Conservation (phyloP, 1,139 yeast species). For the Yarrowia galli region DNA sequence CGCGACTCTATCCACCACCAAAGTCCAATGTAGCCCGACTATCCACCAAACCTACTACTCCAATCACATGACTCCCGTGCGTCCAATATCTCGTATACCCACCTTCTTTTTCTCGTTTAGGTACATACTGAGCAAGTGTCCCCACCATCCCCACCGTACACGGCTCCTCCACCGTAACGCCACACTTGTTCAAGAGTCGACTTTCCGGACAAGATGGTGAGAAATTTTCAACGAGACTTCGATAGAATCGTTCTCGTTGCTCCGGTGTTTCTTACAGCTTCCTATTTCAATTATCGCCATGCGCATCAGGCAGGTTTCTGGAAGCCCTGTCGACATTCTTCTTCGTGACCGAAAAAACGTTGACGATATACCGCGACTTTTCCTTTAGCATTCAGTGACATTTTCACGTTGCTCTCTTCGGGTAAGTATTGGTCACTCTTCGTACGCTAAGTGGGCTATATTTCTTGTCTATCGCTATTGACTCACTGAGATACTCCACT, state of each 20-base stretch:
- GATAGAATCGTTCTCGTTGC: too few species aligned
- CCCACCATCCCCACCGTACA: background rate
- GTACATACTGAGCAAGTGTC: background rate
- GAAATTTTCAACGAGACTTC: background rate
- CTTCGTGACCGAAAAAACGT: background rate
- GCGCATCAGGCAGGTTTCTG: slow-evolving; percentile 5
- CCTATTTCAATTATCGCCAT: background rate
- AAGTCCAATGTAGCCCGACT: background rate
- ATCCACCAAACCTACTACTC: background rate
- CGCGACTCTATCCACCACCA: slow-evolving; percentile 2
- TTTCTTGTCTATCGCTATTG: background rate
- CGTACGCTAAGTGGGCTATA: background rate
- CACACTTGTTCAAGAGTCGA: background rate
- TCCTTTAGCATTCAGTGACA: background rate
- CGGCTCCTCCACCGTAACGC: background rate
- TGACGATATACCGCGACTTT: background rate
- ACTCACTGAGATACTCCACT: background rate
- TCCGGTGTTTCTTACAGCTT: background rate
- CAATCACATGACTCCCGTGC: background rate
- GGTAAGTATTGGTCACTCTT: background rate
- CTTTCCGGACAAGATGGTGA: background rate
- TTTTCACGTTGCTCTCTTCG: background rate
- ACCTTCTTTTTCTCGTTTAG: background rate
- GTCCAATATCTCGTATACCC: slow-evolving; percentile 8
- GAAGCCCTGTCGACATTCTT: background rate